phyloP scores from a whole-genome alignment of 2,329 filamentous ascomycete species.

The Niveomyces coronatus region DNA sequence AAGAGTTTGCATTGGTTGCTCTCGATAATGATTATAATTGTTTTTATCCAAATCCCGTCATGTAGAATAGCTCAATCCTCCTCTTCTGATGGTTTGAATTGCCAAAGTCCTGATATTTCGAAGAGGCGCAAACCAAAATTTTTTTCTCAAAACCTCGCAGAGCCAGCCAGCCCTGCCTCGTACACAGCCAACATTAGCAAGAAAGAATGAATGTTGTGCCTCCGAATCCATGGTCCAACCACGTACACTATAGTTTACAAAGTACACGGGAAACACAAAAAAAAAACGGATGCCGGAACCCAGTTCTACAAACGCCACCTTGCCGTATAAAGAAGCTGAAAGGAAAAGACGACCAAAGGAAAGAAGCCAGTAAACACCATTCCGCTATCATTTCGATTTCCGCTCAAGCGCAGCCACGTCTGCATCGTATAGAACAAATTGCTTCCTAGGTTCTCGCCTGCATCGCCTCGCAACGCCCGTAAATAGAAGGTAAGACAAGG shows the following conservation, averaged over 20 bases:
- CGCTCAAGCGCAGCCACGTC: not conserved
- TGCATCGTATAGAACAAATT: no score
- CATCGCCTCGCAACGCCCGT: not conserved
- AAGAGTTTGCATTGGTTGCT: not conserved
- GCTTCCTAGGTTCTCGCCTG: not conserved
- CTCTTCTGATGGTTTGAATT: slow-evolving; percentile 8
- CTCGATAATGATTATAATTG: slow-evolving; percentile 1
- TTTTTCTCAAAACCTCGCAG: no score
- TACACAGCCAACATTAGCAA: slow-evolving; percentile 6
- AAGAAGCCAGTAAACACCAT: not conserved
- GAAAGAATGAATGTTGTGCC: not conserved
- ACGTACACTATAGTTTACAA: slow-evolving; percentile 7
- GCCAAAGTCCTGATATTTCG: slow-evolving; percentile 3
- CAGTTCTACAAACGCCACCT: slow-evolving; percentile 7
- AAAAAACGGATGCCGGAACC: not conserved
- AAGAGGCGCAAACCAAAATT: slow-evolving; percentile 2
- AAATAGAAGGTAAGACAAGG: no score
- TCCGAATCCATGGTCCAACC: slow-evolving; percentile 4
- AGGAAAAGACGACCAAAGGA: not conserved
- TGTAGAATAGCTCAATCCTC: slow-evolving; percentile 1
- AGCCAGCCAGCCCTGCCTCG: slow-evolving; percentile 5
- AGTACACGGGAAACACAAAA: not conserved
- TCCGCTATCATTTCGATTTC: not conserved
- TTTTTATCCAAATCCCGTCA: slow-evolving; percentile 6
- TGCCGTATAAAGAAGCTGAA: no score